A percentile compares a stretch with the other conserved stretches of the same genome.
Conservation (phyloP, 2,329 filamentous ascomycete species). For the Trichoderma sp. region DNA sequence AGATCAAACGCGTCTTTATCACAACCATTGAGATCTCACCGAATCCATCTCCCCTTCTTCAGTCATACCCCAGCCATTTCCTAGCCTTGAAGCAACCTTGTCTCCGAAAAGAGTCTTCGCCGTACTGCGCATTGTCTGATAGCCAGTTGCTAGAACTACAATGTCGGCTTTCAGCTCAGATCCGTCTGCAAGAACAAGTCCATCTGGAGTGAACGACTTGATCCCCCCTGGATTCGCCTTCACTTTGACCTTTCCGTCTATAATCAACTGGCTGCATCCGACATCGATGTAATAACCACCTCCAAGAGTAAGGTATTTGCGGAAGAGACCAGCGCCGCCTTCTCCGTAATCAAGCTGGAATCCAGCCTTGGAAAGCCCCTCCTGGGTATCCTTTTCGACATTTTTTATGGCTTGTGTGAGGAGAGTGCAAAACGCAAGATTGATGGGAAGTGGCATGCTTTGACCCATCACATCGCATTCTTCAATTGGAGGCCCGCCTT, state of each 20-base stretch:
- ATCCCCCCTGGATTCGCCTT: neutral
- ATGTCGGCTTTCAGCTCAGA: conserved; percentile 11
- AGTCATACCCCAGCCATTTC: conserved; percentile 64
- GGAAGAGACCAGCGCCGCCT: conserved; percentile 6
- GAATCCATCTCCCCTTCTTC: conserved; percentile 56
- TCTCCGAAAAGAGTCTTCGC: neutral
- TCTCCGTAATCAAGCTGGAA: neutral
- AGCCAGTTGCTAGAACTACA: neutral
- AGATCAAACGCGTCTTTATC: neutral
- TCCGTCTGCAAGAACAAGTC: conserved; percentile 1
- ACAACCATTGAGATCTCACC: conserved; percentile 34
- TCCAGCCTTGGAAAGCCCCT: neutral
- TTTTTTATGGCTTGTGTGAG: neutral
- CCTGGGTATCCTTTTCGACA: neutral
- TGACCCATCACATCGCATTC: conserved; percentile 1
- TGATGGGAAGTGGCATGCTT: conserved; percentile 5
- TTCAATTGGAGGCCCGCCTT: conserved; percentile 4
- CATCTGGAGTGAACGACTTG: neutral
- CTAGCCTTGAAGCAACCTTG: conserved; percentile 38
- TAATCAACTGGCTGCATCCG: conserved; percentile 10
- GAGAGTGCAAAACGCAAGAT: neutral
- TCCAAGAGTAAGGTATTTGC: conserved; percentile 7
- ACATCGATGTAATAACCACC: conserved; percentile 11
- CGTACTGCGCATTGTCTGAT: neutral
- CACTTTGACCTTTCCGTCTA: conserved; percentile 2